phyloP scores from a whole-genome alignment of 2,329 filamentous ascomycete genomes.

The Tricladium varicosporioides region DNA sequence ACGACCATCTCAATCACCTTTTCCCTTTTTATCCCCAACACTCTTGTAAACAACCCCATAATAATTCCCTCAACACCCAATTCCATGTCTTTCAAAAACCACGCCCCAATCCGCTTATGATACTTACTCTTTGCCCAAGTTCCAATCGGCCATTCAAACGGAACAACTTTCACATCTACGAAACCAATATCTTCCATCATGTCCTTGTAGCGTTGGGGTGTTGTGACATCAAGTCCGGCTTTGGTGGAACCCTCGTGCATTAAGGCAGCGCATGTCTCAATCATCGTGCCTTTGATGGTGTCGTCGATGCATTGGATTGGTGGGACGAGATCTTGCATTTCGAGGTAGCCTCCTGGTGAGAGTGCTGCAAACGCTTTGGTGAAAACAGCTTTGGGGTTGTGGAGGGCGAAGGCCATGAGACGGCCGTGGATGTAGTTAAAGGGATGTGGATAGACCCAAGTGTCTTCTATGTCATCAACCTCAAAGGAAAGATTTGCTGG shows the following conservation, averaged over 20 bases:
- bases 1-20: slow-evolving; percentile 8
- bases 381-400: slow-evolving; percentile 46
- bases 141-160: slow-evolving; percentile 44
- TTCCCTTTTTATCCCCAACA: slow-evolving; percentile 16
- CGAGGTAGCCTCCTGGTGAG: slow-evolving; percentile 30
- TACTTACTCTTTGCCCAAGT: slow-evolving; percentile 7
- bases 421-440: slow-evolving; percentile 60
- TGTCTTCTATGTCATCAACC: slow-evolving; percentile 42
- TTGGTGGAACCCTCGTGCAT: not conserved
- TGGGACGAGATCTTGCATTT: slow-evolving; percentile 32
- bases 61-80: slow-evolving; percentile 7
- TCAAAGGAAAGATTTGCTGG: slow-evolving; percentile 72
- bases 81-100: slow-evolving; percentile 10
- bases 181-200: slow-evolving; percentile 20
- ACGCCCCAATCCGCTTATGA: slow-evolving; percentile 9
- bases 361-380: slow-evolving; percentile 16
- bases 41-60: slow-evolving; percentile 11
- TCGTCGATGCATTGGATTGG: slow-evolving; percentile 14
- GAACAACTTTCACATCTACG: slow-evolving; percentile 35
- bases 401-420: slow-evolving; percentile 52
- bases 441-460: slow-evolving; percentile 39
- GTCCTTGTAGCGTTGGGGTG: slow-evolving; percentile 17
- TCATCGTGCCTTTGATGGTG: slow-evolving; percentile 19
- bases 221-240: slow-evolving; percentile 3
- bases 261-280: not conserved